These are phyloP conservation scores for Xylaria sp. DNA, from an alignment of 2,329 filamentous ascomycete genomes.

Conservation along the genomic window DNA sequence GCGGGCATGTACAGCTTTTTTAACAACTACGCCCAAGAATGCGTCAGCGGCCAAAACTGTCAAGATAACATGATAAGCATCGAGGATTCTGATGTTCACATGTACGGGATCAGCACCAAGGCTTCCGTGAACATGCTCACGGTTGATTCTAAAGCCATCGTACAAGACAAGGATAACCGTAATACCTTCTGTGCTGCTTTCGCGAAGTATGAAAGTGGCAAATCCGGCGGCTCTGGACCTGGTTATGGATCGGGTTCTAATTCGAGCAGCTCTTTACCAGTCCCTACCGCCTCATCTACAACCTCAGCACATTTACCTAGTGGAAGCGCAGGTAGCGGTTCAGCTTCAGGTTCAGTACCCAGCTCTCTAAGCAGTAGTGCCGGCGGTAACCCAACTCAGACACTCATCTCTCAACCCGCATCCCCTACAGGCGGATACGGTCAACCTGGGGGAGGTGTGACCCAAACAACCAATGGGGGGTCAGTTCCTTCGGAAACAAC, in stretches of 20 bases:
- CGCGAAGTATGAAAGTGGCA: constrained; percentile 57
- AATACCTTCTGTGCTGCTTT: constrained; percentile 73
- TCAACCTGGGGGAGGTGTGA: constrained; percentile 39
- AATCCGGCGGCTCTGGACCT: constrained; percentile 16
- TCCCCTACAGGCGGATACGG: constrained; percentile 40
- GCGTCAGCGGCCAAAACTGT: constrained; percentile 73
- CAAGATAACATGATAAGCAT: constrained; percentile 82
- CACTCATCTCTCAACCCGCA: constrained; percentile 27
- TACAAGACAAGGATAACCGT: constrained; percentile 68
- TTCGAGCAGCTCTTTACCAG: constrained; percentile 31
- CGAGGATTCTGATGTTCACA: constrained; percentile 69
- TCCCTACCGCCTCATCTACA: constrained; percentile 22
- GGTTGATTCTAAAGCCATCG: constrained; percentile 63
- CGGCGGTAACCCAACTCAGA: constrained; percentile 30
- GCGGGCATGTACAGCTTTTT: constrained; percentile 85
- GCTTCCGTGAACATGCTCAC: constrained; percentile 78
- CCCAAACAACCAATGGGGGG: constrained; percentile 17
- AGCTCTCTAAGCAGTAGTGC: constrained; percentile 20
- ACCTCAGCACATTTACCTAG: constrained; percentile 16
- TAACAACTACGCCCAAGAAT: constrained; percentile 80
- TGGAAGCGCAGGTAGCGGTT: constrained; percentile 14
- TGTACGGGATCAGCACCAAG: constrained; percentile 80
- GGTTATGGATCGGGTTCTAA: constrained; percentile 30
- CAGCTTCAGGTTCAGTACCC: neutral
- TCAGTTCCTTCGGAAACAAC: constrained; percentile 31